Percentiles rank a stretch among this genome's conserved stretches.
These are phyloP conservation scores for Cairneyella variabilis DNA, from an alignment of 495 filamentous ascomycete genomes.

Conservation along the genomic window DNA sequence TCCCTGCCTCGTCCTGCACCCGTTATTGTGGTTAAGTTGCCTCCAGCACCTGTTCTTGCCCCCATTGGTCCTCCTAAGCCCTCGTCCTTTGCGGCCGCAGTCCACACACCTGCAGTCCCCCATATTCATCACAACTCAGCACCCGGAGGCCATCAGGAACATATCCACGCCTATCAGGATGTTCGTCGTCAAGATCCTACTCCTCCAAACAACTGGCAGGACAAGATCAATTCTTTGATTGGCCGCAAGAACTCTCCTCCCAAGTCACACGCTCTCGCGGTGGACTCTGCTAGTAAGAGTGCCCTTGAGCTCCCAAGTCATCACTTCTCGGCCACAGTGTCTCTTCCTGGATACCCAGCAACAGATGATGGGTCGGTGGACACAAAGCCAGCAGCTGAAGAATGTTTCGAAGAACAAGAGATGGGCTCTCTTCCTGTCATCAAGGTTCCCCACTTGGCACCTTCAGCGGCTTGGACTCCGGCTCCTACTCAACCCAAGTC, in stretches of 20 bases:
- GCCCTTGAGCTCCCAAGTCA: conserved; percentile 49
- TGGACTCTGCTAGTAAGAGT: conserved; percentile 56
- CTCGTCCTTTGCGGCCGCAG: conserved; percentile 54
- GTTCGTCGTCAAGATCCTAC: conserved; percentile 13
- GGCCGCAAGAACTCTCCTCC: conserved; percentile 54
- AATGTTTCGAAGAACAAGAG: conserved; percentile 80
- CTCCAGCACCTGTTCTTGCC: conserved; percentile 46
- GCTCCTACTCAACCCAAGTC: conserved; percentile 27
- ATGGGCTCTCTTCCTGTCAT: conserved; percentile 72
- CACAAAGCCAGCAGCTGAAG: conserved; percentile 66
- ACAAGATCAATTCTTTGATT: conserved; percentile 68
- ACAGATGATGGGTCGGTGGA: conserved; percentile 30
- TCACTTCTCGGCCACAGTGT: conserved; percentile 52
- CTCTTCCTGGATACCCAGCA: conserved; percentile 41
- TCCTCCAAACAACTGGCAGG: conserved; percentile 58
- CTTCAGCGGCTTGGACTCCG: conserved; percentile 43
- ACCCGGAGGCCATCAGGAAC: conserved; percentile 18
- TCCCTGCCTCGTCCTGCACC: conserved; percentile 64
- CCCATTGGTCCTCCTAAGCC: conserved; percentile 36
- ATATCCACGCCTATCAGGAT: conserved; percentile 20
- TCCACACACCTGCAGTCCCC: conserved; percentile 38
- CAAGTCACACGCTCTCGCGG: conserved; percentile 49
- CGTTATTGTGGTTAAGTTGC: conserved; percentile 69
- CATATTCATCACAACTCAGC: conserved; percentile 4
- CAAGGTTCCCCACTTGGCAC: conserved; percentile 57